A percentile compares a stretch with the other conserved stretches of the same genome.
These are phyloP conservation scores for Malassezia restricta DNA, from an alignment of 1,284 basidiomycete species.

Conservation along the genomic window DNA sequence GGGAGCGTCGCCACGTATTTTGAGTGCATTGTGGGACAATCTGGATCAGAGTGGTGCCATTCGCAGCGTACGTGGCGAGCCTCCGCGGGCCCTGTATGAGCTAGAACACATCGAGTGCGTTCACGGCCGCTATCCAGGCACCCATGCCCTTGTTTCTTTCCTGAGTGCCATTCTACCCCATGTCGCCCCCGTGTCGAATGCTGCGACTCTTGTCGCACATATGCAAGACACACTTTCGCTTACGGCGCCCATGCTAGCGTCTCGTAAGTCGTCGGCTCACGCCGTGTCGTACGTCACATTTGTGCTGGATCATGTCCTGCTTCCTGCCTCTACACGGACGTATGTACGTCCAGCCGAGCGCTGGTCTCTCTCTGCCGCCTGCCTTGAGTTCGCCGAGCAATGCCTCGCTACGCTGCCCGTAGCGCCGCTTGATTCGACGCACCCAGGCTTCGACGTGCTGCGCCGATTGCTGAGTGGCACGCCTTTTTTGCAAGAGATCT, in stretches of 20 bases:
- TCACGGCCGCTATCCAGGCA: slow-evolving; percentile 68
- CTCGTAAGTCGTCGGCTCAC: background rate
- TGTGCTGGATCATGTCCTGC: slow-evolving; percentile 76
- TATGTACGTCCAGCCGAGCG: slow-evolving; percentile 64
- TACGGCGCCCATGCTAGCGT: background rate
- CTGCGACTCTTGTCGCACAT: slow-evolving; percentile 17
- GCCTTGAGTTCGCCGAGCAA: slow-evolving; percentile 72
- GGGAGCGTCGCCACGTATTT: slow-evolving; percentile 51
- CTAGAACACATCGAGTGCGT: slow-evolving; percentile 73
- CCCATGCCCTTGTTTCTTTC: slow-evolving; percentile 72
- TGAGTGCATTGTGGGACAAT: slow-evolving; percentile 65
- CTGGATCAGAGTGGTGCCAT: slow-evolving; percentile 64
- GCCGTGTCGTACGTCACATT: slow-evolving; percentile 57
- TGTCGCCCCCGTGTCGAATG: background rate
- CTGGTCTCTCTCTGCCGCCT: slow-evolving; percentile 75
- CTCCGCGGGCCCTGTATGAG: slow-evolving; percentile 49
- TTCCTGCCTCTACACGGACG: slow-evolving; percentile 53
- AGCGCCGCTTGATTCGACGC: slow-evolving; percentile 43
- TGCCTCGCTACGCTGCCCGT: slow-evolving; percentile 70
- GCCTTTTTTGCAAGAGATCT: slow-evolving; percentile 58
- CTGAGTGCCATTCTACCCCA: slow-evolving; percentile 56
- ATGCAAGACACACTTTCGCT: slow-evolving; percentile 7
- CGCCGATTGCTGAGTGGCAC: slow-evolving; percentile 64
- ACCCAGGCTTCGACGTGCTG: slow-evolving; percentile 81
- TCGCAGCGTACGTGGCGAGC: slow-evolving; percentile 24